A percentile compares a stretch with the other conserved stretches of the same genome.
These are phyloP conservation scores for Nicotiana attenuata DNA, from an alignment of 257 asterid genomes.

Conservation along the genomic window DNA sequence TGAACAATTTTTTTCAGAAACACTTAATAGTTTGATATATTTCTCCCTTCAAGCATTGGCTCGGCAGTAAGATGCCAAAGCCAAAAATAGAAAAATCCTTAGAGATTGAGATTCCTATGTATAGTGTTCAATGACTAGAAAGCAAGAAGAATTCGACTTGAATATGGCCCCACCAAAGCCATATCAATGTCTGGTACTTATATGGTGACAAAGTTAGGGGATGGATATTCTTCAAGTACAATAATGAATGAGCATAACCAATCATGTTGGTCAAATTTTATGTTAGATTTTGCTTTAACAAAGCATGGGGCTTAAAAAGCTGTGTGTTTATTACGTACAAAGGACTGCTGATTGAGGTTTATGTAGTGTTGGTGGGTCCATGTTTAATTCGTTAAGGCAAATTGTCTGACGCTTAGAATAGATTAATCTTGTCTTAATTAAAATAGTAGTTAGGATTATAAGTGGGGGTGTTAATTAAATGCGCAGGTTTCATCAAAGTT, in stretches of 20 bases:
- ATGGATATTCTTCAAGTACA: slow-evolving; percentile 11
- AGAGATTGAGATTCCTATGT: slow-evolving; percentile 31
- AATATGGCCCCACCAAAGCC: slow-evolving; percentile 19
- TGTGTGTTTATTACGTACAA: neutral
- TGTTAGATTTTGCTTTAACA: neutral
- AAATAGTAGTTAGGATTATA: neutral
- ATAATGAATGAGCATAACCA: neutral
- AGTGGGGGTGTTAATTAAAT: neutral
- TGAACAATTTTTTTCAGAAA: slow-evolving; percentile 19
- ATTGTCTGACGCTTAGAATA: neutral
- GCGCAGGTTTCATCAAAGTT: too few relatives aligned
- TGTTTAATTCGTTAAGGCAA: neutral
- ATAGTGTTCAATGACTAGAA: slow-evolving; percentile 53
- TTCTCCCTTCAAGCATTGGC: slow-evolving; percentile 3
- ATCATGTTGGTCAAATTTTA: slow-evolving; percentile 5
- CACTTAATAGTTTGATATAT: slow-evolving; percentile 17
- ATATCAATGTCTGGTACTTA: neutral
- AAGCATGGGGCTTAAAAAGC: neutral
- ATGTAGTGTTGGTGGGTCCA: neutral
- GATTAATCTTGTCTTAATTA: neutral
- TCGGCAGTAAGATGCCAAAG: slow-evolving; percentile 20
- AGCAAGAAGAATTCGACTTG: slow-evolving; percentile 38
- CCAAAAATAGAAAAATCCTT: slow-evolving; percentile 17
- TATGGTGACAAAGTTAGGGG: slow-evolving; percentile 3
- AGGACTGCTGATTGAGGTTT: neutral